phyloP scores from a whole-genome alignment of 768 basidiomycete species.

The Mycena maculata region DNA sequence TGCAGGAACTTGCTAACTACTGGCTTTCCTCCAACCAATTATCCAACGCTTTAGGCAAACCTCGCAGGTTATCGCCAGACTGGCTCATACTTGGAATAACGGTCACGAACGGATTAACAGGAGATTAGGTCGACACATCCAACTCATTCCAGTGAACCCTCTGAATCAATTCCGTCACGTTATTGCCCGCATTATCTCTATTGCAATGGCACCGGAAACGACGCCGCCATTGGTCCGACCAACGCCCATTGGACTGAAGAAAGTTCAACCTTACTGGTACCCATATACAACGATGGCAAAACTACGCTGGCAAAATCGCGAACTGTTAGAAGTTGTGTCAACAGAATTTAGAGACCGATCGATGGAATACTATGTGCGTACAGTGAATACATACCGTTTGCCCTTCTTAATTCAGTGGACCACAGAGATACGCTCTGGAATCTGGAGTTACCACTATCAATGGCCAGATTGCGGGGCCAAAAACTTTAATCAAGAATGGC shows the following conservation, averaged over 20 bases:
- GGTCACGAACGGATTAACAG: constrained; percentile 15
- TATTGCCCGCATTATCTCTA: constrained; percentile 62
- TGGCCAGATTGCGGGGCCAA: constrained; percentile 83
- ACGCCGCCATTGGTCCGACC: constrained; percentile 41
- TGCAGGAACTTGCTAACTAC: no score
- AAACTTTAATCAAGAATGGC: constrained; percentile 84
- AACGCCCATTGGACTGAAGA: constrained; percentile 68
- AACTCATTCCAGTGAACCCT: constrained; percentile 60
- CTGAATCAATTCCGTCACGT: constrained; percentile 69
- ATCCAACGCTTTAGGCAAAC: not conserved
- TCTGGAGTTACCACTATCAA: constrained; percentile 97
- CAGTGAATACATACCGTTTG: constrained; percentile 5
- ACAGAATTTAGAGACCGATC: constrained; percentile 95
- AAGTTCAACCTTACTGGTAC: constrained; percentile 91
- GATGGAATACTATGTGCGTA: constrained; percentile 93
- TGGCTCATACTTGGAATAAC: constrained; percentile 27
- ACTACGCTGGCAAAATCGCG: constrained; percentile 87
- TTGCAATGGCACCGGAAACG: constrained; percentile 58
- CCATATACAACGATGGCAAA: constrained; percentile 95
- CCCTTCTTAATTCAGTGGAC: constrained; percentile 10
- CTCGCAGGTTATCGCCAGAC: constrained; percentile 11
- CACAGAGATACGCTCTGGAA: constrained; percentile 72
- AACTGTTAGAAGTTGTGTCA: constrained; percentile 90
- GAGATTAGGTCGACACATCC: constrained; percentile 23
- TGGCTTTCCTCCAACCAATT: not conserved